A percentile compares a stretch with the other conserved stretches of the same genome.
Conservation (phyloP, 2,329 filamentous ascomycete genomes). For the Calonectria fujianensis region DNA sequence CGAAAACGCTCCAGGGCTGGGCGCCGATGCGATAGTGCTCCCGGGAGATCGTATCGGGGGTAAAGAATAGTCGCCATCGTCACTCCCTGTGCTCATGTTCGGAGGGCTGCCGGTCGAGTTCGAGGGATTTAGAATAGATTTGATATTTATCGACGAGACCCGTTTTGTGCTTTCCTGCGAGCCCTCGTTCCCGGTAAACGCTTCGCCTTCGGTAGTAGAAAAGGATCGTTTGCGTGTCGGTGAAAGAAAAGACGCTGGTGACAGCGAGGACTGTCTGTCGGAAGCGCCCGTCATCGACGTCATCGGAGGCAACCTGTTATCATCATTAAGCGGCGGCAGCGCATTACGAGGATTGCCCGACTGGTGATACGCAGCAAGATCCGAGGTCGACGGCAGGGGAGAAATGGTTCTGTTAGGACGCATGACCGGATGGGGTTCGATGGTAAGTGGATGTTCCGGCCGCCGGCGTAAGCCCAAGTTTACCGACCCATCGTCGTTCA, state of each 20-base stretch:
- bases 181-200: slow-evolving; percentile 59
- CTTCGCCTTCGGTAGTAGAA: slow-evolving; percentile 75
- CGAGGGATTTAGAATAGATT: slow-evolving; percentile 81
- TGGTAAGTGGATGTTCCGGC: slow-evolving; percentile 66
- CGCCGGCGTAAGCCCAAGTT: slow-evolving; percentile 76
- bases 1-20: slow-evolving; percentile 64
- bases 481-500: slow-evolving; percentile 79
- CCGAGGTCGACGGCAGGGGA: slow-evolving; percentile 64
- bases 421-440: slow-evolving; percentile 67
- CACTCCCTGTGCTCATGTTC: slow-evolving; percentile 56
- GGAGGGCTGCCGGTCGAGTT: slow-evolving; percentile 51
- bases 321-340: slow-evolving; percentile 68
- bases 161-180: slow-evolving; percentile 74
- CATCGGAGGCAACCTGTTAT: slow-evolving; percentile 76
- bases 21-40: slow-evolving; percentile 63
- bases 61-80: slow-evolving; percentile 63
- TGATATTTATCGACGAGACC: slow-evolving; percentile 85
- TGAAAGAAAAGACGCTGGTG: slow-evolving; percentile 76
- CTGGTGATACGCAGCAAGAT: slow-evolving; percentile 72
- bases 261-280: slow-evolving; percentile 75
- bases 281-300: slow-evolving; percentile 66
- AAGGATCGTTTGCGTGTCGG: slow-evolving; percentile 81
- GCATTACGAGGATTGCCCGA: slow-evolving; percentile 62
- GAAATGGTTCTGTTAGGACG: slow-evolving; percentile 67
- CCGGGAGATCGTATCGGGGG: slow-evolving; percentile 67